Evolutionary conservation across 441 rosid species (phyloP).

Genomic region (Bocquillonia castaneifolia): DNA sequence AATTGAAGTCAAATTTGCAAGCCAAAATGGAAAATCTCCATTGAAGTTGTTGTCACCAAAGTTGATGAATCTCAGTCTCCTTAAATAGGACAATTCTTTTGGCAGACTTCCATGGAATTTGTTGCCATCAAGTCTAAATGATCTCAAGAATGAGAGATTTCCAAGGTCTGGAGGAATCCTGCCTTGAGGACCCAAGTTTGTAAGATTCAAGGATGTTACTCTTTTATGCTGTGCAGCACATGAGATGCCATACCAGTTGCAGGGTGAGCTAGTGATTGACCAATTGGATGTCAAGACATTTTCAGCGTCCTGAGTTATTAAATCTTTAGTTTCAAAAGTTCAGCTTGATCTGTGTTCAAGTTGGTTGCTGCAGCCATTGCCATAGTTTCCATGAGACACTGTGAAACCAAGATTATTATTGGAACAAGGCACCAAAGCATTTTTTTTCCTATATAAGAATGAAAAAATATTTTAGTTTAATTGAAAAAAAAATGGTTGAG

Average conservation of each 20-base stretch:
- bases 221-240: conserved; percentile 6
- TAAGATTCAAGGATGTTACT: conserved; percentile 19
- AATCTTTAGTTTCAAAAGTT: conserved; percentile 15
- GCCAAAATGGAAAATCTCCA: neutral
- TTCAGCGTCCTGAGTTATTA: neutral
- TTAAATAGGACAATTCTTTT: neutral
- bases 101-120: conserved; percentile 5
- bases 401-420: neutral
- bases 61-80: neutral
- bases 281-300: conserved; percentile 1
- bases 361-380: neutral
- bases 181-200: conserved; percentile 17
- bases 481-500: too few species aligned
- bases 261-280: conserved; percentile 4
- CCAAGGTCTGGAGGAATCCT: conserved; percentile 20
- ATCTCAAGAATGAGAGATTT: conserved; percentile 15
- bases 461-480: too few species aligned
- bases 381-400: neutral
- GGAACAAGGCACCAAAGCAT: neutral
- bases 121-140: neutral
- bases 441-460: neutral
- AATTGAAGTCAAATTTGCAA: conserved; percentile 17
- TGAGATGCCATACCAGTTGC: conserved; percentile 23
- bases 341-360: conserved; percentile 16
- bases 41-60: neutral